These are phyloP conservation scores for Golovinomyces cichoracearum DNA, from an alignment of 2,329 filamentous ascomycete genomes.

Conservation along the genomic window DNA sequence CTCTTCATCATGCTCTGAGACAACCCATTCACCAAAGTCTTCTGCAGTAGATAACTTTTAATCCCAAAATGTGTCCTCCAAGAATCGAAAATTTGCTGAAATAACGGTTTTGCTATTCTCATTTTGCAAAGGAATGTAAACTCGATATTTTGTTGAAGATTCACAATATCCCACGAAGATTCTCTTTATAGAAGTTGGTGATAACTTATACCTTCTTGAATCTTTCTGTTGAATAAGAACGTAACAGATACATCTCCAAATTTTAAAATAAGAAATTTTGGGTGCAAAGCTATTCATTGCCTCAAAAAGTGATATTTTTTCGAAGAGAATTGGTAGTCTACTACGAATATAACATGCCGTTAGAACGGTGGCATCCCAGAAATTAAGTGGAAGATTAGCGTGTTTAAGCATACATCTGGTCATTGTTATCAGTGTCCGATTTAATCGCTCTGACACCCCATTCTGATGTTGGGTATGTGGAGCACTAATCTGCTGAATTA, in stretches of 20 bases:
- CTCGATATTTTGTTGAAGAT: neutral
- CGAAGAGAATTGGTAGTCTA: neutral
- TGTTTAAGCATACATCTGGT: neutral
- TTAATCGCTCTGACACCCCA: neutral
- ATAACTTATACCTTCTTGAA: neutral
- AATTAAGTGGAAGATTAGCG: neutral
- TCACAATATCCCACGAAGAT: neutral
- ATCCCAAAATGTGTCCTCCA: neutral
- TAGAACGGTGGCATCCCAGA: neutral
- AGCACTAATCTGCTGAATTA: neutral
- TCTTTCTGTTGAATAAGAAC: neutral
- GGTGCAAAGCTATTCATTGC: neutral
- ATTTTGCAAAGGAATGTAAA: neutral
- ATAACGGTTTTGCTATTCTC: neutral
- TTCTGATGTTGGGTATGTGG: constrained; percentile 1
- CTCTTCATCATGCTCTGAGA: neutral
- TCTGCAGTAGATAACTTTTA: neutral
- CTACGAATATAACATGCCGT: neutral
- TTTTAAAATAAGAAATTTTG: neutral
- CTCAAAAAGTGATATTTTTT: neutral
- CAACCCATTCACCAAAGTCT: neutral
- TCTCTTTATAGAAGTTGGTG: neutral
- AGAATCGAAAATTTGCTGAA: neutral
- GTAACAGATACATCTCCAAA: neutral
- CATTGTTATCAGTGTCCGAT: neutral